These are phyloP conservation scores for Eucalyptus dawsonii DNA, from an alignment of 345 rosid species.

Conservation along the genomic window DNA sequence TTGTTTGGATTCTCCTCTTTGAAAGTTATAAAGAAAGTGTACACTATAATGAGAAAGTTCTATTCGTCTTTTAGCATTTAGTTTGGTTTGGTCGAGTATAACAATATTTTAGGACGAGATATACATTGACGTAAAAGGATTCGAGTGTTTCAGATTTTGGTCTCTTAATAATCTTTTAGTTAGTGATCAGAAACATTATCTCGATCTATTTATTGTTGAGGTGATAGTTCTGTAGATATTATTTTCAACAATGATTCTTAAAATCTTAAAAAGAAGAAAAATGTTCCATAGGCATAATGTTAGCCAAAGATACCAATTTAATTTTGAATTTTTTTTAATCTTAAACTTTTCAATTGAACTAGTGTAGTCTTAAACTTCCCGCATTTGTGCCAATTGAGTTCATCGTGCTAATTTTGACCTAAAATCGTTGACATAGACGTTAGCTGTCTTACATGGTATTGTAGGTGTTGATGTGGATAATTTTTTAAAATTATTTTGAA, in stretches of 20 bases:
- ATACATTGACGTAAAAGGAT: not conserved
- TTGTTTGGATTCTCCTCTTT: not conserved
- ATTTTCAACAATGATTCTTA: not conserved
- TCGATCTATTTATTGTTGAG: not conserved
- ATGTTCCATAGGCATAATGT: not conserved
- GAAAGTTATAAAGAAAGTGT: not conserved
- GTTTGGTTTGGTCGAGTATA: not conserved
- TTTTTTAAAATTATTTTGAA: no score
- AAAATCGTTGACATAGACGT: rapidly evolving
- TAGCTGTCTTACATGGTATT: rapidly evolving
- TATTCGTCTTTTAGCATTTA: not conserved
- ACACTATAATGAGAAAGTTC: not conserved
- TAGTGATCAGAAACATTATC: not conserved
- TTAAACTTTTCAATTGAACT: no score
- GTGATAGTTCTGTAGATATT: not conserved
- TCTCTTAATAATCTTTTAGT: not conserved
- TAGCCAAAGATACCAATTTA: rapidly evolving
- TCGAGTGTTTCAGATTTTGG: not conserved
- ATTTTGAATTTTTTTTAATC: no score
- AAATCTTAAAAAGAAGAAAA: not conserved
- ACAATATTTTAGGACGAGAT: not conserved
- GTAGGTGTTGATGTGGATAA: rapidly evolving
- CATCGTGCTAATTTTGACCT: rapidly evolving
- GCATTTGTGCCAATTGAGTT: not conserved
- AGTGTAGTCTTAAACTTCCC: rapidly evolving